These are phyloP conservation scores for Pseudogymnoascus sp. DNA, from an alignment of 2,329 filamentous ascomycete genomes.

Conservation along the genomic window DNA sequence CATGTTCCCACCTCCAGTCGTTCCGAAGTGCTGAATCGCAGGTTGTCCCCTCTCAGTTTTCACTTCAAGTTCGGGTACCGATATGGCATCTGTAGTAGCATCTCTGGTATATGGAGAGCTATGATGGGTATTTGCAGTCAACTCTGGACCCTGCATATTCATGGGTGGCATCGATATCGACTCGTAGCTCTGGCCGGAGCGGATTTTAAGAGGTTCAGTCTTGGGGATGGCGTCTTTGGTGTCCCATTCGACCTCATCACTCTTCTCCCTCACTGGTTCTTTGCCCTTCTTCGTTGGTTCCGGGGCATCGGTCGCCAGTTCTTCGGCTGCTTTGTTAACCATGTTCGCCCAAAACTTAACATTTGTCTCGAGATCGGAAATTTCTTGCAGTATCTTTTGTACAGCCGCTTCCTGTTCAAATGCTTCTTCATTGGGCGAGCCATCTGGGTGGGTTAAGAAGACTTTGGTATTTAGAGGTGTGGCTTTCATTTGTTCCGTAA, in stretches of 20 bases:
- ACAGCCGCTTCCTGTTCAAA: background rate
- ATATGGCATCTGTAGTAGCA: background rate
- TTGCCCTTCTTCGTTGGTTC: background rate
- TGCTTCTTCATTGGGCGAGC: background rate
- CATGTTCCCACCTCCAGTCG: background rate
- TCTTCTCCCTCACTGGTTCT: background rate
- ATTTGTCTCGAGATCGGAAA: background rate
- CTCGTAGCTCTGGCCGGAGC: background rate
- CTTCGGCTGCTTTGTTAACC: background rate
- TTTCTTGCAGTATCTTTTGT: background rate
- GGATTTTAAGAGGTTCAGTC: background rate
- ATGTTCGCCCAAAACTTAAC: background rate
- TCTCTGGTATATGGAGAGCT: background rate
- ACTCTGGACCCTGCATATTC: background rate
- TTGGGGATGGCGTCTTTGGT: background rate
- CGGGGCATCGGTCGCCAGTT: background rate
- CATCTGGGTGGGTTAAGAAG: background rate
- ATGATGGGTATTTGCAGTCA: background rate
- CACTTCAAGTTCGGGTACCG: background rate
- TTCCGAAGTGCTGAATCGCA: background rate
- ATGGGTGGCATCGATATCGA: background rate
- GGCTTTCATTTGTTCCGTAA: background rate
- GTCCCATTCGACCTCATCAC: background rate
- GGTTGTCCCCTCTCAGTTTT: background rate
- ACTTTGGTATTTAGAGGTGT: background rate